phyloP scores from a whole-genome alignment of 371 early-diverging fungal genomes.

The Rhizopus delemar region DNA sequence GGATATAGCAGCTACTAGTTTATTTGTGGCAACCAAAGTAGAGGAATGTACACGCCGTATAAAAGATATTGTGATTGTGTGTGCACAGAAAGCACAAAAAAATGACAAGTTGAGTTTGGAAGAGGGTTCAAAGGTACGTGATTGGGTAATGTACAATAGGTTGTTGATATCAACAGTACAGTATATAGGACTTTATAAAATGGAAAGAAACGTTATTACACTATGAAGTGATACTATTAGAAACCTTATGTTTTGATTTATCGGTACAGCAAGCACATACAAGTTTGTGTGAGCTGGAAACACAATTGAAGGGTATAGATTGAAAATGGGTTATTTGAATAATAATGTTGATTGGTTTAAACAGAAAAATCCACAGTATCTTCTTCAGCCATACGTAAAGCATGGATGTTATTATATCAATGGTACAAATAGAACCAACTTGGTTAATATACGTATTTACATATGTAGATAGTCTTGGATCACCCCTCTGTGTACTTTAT shows the following conservation, averaged over 20 bases:
- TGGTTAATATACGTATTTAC: not conserved
- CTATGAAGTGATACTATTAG: constrained; percentile 71
- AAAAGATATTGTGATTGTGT: constrained; percentile 57
- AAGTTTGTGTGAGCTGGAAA: constrained; percentile 49
- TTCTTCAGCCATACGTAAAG: constrained; percentile 50
- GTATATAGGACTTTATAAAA: constrained; percentile 58
- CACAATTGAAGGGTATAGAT: constrained; percentile 35
- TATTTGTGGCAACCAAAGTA: constrained; percentile 79
- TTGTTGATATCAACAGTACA: constrained; percentile 1
- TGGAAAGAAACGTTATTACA: constrained; percentile 72
- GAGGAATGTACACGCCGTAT: constrained; percentile 74
- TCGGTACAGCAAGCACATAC: constrained; percentile 72
- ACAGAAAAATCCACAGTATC: constrained; percentile 35
- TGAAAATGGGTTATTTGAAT: not conserved
- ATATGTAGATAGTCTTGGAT: constrained; percentile 28
- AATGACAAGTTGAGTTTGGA: constrained; percentile 51
- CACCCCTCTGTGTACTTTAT: constrained; percentile 39
- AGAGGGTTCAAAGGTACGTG: constrained; percentile 43
- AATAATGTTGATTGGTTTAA: not conserved
- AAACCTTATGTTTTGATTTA: constrained; percentile 79
- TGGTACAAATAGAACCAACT: constrained; percentile 26
- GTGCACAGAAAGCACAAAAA: constrained; percentile 64
- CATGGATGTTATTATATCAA: constrained; percentile 71
- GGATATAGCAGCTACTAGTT: constrained; percentile 77
- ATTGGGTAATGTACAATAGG: constrained; percentile 1